Base-by-base conservation (phyloP, 2,329 filamentous ascomycete species). In the Cadophora gregata region DNA sequence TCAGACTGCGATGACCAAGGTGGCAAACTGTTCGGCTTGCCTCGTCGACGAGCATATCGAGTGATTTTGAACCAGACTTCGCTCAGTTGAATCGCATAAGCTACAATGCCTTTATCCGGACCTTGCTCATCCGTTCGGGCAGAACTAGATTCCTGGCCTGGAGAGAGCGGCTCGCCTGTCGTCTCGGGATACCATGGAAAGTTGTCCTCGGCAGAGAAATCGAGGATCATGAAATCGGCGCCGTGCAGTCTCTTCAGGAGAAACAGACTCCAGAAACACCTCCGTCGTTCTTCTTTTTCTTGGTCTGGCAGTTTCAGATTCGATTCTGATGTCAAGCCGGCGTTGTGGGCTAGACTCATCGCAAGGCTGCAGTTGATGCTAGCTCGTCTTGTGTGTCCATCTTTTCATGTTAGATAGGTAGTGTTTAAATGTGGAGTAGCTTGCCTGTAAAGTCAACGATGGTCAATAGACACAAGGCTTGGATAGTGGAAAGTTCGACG, bases 1-100 rank as follows among this genome's bases (percentile, higher is more conserved):
- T 85, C 83, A 0, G 84, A 86, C 55, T 83, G 78, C 0, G 82
- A 78, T 10, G 81, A 83, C 83, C 83, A 83, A 25, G 79, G 81
- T 5, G 81, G 80, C 9, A 82, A 73, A 27, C 75, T 77, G 63
- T 79, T 80, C 7, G 81, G 78, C 38, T 78, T 79, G 19, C 83
- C 82, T 27, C 80, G 79, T 25, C 78, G 77, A 19, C 81, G 79
- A 0, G 83, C 82, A 72, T 85, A 85, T 51, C 77, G 76, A 3
- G 81, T 78, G 12, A 81, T 81, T 67, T 81, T 81, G 48, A 80
- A 80, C 78, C 83, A 86, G 1, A 81, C 80, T 63, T 84, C 80
- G 56, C 80, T 82, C 9, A 85, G 73, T 65, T 77, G 80, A 76
- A 69, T 79, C 0, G 80, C 79, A 69, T 83, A 85, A 3, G 80